Conservation (phyloP, 495 filamentous ascomycete species). For the Neurospora hispaniola region DNA sequence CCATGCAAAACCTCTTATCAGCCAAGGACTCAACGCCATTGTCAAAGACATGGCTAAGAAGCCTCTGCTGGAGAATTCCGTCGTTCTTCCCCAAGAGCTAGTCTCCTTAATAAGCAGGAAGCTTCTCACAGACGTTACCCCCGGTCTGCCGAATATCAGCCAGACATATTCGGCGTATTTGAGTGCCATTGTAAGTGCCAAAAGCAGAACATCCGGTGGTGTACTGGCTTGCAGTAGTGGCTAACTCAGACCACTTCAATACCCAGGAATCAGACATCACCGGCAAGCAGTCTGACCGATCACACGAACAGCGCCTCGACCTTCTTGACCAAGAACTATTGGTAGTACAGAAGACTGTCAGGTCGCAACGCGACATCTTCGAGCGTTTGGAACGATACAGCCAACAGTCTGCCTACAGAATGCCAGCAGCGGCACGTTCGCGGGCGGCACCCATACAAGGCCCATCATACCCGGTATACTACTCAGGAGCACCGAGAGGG, state of each 20-base stretch:
- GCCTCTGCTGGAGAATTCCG: constrained; percentile 18
- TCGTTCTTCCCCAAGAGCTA: constrained; percentile 26
- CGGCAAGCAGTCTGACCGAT: constrained; percentile 19
- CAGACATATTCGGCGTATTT: constrained; percentile 27
- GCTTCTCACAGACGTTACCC: constrained; percentile 22
- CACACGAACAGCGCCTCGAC: constrained; percentile 27
- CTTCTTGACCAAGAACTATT: constrained; percentile 29
- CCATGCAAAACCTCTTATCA: not conserved
- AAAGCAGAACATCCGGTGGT: not conserved
- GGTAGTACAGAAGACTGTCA: constrained; percentile 21
- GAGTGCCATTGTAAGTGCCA: constrained; percentile 16
- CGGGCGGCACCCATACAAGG: not conserved
- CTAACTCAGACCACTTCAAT: not conserved
- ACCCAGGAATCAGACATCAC: constrained; percentile 23
- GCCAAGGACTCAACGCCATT: not conserved
- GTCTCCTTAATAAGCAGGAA: constrained; percentile 23
- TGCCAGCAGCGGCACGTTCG: constrained; percentile 8
- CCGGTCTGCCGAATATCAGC: constrained; percentile 18
- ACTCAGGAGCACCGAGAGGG: not conserved
- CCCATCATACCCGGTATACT: not conserved
- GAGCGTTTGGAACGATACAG: constrained; percentile 7
- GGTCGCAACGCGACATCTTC: constrained; percentile 14
- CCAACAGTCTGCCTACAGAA: constrained; percentile 10
- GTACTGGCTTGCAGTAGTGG: not conserved
- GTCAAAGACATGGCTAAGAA: constrained; percentile 17